Percentiles rank a stretch among this genome's conserved stretches.
These are phyloP conservation scores for Moelleriella libera DNA, from an alignment of 2,329 filamentous ascomycete species.

Conservation along the genomic window DNA sequence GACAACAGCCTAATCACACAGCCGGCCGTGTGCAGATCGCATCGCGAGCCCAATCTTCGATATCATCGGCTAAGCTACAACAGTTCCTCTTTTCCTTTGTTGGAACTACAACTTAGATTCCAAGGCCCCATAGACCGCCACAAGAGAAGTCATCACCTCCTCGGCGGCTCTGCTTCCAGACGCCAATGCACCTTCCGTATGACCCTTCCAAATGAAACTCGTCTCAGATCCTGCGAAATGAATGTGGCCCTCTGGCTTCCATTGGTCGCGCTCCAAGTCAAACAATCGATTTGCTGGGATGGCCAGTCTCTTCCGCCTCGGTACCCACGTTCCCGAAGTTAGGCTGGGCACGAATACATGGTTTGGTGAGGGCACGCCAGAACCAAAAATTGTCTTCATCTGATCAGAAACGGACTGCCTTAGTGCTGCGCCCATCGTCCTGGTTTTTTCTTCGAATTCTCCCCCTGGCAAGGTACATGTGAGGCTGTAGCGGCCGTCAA, in stretches of 20 bases:
- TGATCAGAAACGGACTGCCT: slow-evolving; percentile 2
- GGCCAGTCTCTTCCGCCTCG: slow-evolving; percentile 1
- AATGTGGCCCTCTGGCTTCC: slow-evolving; percentile 7
- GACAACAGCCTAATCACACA: too few relatives aligned
- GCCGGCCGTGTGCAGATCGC: too few relatives aligned
- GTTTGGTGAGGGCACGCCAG: slow-evolving; percentile 3
- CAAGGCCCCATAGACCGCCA: not conserved
- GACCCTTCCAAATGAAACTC: slow-evolving; percentile 9
- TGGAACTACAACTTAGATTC: not conserved
- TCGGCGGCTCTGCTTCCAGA: slow-evolving; percentile 7
- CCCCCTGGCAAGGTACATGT: slow-evolving; percentile 9
- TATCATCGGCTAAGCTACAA: too few relatives aligned
- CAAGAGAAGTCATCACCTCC: slow-evolving; percentile 3
- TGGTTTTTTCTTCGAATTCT: slow-evolving; percentile 6
- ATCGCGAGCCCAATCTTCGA: too few relatives aligned
- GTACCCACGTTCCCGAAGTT: not conserved
- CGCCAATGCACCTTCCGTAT: slow-evolving; percentile 9
- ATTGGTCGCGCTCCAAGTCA: slow-evolving; percentile 7
- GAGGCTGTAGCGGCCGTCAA: slow-evolving; percentile 6
- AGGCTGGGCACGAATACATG: slow-evolving; percentile 2
- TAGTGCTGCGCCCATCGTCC: slow-evolving; percentile 3
- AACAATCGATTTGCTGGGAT: slow-evolving; percentile 4
- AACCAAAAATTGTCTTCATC: slow-evolving; percentile 5
- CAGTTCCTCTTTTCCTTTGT: not conserved
- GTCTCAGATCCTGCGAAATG: slow-evolving; percentile 10